phyloP scores from a whole-genome alignment of 345 rosid species.

The Eucalyptus marginata region DNA sequence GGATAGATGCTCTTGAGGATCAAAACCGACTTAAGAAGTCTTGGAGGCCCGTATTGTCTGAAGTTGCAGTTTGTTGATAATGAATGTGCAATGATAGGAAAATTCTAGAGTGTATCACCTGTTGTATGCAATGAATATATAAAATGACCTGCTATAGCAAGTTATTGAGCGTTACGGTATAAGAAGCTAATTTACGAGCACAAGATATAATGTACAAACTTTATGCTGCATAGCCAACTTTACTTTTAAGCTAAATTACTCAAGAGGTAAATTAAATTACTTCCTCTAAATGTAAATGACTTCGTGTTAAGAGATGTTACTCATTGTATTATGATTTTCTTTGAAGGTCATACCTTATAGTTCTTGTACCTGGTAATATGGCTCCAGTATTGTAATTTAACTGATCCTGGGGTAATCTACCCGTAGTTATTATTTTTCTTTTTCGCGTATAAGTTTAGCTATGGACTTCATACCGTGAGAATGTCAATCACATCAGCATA shows the following conservation, averaged over 20 bases:
- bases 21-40: not conserved
- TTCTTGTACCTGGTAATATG: not conserved
- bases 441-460: not conserved
- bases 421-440: not conserved
- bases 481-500: not conserved
- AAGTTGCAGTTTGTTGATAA: not conserved
- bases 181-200: too few species aligned
- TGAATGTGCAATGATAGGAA: not conserved
- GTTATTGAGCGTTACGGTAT: not conserved
- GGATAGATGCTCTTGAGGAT: not conserved
- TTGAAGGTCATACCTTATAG: not conserved
- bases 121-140: too few species aligned
- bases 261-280: not conserved
- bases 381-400: too few species aligned
- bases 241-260: not conserved
- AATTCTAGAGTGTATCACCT: too few species aligned
- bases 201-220: not conserved
- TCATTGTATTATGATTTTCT: not conserved
- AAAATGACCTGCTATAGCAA: not conserved
- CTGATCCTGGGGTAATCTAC: not conserved
- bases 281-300: not conserved
- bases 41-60: not conserved
- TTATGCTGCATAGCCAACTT: not conserved
- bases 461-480: not conserved
- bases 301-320: not conserved